Conservation (phyloP, 345 rosid genomes). For the Arabis alpina region DNA sequence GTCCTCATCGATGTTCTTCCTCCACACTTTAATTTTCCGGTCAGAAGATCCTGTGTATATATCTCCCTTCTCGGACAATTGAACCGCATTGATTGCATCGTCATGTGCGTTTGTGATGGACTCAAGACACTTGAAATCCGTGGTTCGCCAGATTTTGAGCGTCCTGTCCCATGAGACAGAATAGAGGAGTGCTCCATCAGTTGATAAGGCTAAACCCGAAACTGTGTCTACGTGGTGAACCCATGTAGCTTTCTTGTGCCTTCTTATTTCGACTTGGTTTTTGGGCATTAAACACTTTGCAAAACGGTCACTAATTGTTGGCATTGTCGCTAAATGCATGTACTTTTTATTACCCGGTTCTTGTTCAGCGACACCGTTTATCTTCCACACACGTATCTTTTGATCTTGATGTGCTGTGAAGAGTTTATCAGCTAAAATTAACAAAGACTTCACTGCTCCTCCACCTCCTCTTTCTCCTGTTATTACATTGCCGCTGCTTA, state of each 20-base stretch:
- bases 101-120: conserved; percentile 82
- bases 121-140: conserved; percentile 81
- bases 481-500: conserved; percentile 31
- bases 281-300: conserved; percentile 59
- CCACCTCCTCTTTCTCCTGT: conserved; percentile 51
- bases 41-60: conserved; percentile 92
- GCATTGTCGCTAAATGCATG: conserved; percentile 75
- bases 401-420: conserved; percentile 96
- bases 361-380: conserved; percentile 44
- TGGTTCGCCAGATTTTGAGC: conserved; percentile 82
- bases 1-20: conserved; percentile 40
- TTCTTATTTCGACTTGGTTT: conserved; percentile 68
- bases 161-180: conserved; percentile 97
- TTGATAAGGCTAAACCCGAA: conserved; percentile 75
- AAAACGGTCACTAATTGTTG: conserved; percentile 80
- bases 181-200: conserved; percentile 68
- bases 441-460: conserved; percentile 81
- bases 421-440: conserved; percentile 67
- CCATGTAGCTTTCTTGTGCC: conserved; percentile 86
- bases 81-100: conserved; percentile 85
- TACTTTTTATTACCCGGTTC: conserved; percentile 44
- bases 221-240: conserved; percentile 85
- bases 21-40: conserved; percentile 80
- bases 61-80: conserved; percentile 58
- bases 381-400: conserved; percentile 93